These are phyloP conservation scores for Penicillium frequentans DNA, from an alignment of 2,329 filamentous ascomycete species.

Conservation along the genomic window DNA sequence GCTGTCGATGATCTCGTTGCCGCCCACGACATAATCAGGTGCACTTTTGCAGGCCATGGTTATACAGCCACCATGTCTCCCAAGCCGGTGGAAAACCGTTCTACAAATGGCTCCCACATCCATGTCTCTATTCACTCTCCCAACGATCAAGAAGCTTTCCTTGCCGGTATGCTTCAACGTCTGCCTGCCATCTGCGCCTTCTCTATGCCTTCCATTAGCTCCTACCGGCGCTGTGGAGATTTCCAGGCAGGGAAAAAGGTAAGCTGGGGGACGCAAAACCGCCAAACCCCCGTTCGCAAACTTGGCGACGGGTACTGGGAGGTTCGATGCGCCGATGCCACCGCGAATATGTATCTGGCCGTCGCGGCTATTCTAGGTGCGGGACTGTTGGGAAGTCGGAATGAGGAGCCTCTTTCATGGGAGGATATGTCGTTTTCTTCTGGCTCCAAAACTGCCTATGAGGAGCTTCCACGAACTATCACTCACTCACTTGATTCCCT, in stretches of 20 bases:
- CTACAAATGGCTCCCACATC: conserved; percentile 13
- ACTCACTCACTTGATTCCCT: background rate
- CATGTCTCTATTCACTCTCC: conserved; percentile 18
- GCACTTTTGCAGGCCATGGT: conserved; percentile 12
- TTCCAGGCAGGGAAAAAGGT: conserved; percentile 8
- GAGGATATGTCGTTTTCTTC: background rate
- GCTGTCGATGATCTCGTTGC: conserved; percentile 19
- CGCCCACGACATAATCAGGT: conserved; percentile 14
- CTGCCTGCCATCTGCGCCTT: conserved; percentile 13
- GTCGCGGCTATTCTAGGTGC: conserved; percentile 15
- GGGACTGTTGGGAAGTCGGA: conserved; percentile 3
- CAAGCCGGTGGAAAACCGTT: conserved; percentile 6
- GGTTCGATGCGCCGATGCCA: conserved; percentile 20
- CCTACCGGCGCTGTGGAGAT: conserved; percentile 9
- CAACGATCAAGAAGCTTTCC: conserved; percentile 5
- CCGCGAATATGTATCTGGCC: conserved; percentile 25
- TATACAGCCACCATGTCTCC: conserved; percentile 19
- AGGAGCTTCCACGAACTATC: background rate
- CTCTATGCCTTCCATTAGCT: conserved; percentile 11
- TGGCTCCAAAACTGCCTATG: background rate
- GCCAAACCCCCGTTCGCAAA: conserved; percentile 17
- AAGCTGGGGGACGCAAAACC: conserved; percentile 19
- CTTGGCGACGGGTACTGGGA: conserved; percentile 23
- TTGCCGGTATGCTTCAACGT: conserved; percentile 10
- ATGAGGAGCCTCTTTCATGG: background rate